phyloP scores from a whole-genome alignment of 345 rosid genomes.

The Angophora floribunda region DNA sequence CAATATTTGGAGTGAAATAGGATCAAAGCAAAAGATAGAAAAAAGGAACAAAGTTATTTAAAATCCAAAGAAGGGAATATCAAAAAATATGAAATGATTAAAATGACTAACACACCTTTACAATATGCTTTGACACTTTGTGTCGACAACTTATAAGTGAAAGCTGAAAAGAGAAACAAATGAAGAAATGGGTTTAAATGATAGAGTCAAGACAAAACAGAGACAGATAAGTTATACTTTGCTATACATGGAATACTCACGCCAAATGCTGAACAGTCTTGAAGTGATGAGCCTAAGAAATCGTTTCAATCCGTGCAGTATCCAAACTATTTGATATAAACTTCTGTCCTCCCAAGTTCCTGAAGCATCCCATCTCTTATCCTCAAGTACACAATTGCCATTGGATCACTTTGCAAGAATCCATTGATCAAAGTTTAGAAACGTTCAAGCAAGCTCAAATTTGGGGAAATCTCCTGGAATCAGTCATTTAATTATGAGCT shows the following conservation, averaged over 20 bases:
- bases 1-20: too few relatives aligned
- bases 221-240: too few relatives aligned
- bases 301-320: conserved; percentile 69
- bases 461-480: too few relatives aligned
- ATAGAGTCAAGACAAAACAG: too few relatives aligned
- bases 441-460: too few relatives aligned
- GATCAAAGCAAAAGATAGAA: neutral
- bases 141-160: conserved; percentile 50
- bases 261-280: conserved; percentile 61
- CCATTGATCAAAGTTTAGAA: too few relatives aligned
- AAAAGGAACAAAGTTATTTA: neutral
- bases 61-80: too few relatives aligned
- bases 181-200: neutral
- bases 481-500: too few relatives aligned
- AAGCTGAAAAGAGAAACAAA: conserved; percentile 27
- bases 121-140: conserved; percentile 49
- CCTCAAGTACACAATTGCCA: too few relatives aligned
- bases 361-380: neutral
- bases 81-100: neutral
- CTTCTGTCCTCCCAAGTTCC: conserved; percentile 89
- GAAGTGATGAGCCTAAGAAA: conserved; percentile 56
- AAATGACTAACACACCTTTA: conserved; percentile 37
- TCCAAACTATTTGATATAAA: conserved; percentile 44
- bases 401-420: too few relatives aligned
- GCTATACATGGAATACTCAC: conserved; percentile 18